Percentiles rank a stretch among this genome's conserved stretches.
phyloP scores from a whole-genome alignment of 2,329 filamentous ascomycete species.

The Penicillium digitatum region DNA sequence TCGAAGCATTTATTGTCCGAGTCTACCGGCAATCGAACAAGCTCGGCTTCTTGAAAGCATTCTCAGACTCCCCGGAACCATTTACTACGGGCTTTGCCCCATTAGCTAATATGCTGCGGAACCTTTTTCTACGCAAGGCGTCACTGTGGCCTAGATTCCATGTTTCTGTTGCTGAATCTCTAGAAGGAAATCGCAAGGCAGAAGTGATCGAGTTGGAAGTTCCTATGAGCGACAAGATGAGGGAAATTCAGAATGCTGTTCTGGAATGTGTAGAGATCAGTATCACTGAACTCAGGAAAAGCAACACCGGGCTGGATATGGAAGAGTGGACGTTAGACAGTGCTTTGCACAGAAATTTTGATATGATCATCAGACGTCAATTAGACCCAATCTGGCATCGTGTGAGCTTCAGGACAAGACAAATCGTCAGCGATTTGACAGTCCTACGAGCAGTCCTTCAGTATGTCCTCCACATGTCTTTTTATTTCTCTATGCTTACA shows the following conservation, averaged over 20 bases:
- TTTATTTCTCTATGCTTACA: conserved; percentile 14
- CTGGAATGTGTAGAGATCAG: conserved; percentile 95
- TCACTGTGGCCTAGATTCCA: conserved; percentile 94
- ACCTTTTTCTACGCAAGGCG: conserved; percentile 81
- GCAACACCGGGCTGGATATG: conserved; percentile 85
- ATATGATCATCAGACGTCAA: conserved; percentile 80
- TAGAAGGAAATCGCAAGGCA: conserved; percentile 87
- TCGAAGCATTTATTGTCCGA: conserved; percentile 91
- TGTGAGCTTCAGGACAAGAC: conserved; percentile 88
- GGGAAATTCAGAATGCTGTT: conserved; percentile 86
- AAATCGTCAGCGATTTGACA: conserved; percentile 85
- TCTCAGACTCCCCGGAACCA: conserved; percentile 88
- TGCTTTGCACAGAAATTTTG: conserved; percentile 87
- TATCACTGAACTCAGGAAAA: conserved; percentile 88
- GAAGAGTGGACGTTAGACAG: conserved; percentile 96
- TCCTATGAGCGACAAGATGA: conserved; percentile 92
- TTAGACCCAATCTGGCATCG: conserved; percentile 96
- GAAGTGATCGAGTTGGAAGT: conserved; percentile 97
- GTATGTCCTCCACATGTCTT: conserved; percentile 36
- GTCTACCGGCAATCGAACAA: conserved; percentile 96
- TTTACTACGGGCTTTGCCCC: conserved; percentile 87
- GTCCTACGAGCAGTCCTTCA: conserved; percentile 80
- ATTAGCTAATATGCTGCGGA: conserved; percentile 83
- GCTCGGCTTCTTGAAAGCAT: conserved; percentile 87
- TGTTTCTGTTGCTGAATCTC: conserved; percentile 77